phyloP scores from a whole-genome alignment of 2,329 filamentous ascomycete genomes.

The Fusarium papillatum region DNA sequence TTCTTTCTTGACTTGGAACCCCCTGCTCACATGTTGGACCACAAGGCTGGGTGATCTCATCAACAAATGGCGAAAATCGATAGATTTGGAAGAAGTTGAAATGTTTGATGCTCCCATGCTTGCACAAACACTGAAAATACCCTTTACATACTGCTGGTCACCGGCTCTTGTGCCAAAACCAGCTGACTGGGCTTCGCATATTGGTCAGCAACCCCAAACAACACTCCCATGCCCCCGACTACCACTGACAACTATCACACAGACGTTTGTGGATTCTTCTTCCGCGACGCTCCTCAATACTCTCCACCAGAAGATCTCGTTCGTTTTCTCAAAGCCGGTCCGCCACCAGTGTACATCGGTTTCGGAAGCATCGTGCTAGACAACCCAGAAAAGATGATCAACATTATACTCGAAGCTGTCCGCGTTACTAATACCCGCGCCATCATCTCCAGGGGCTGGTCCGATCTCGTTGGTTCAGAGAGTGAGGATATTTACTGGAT shows the following conservation, averaged over 20 bases:
- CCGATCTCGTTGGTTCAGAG: slow-evolving; percentile 70
- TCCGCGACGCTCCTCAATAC: slow-evolving; percentile 69
- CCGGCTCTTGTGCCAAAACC: slow-evolving; percentile 76
- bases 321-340: slow-evolving; percentile 68
- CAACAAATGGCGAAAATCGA: slow-evolving; percentile 28
- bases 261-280: slow-evolving; percentile 72
- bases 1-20: not conserved
- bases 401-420: slow-evolving; percentile 76
- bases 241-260: not conserved
- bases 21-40: not conserved
- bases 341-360: slow-evolving; percentile 76
- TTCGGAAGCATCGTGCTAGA: slow-evolving; percentile 82
- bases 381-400: slow-evolving; percentile 73
- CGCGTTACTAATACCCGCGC: slow-evolving; percentile 73
- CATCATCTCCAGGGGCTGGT: slow-evolving; percentile 80
- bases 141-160: slow-evolving; percentile 86
- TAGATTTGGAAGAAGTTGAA: slow-evolving; percentile 23
- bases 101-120: slow-evolving; percentile 78
- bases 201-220: slow-evolving; percentile 54
- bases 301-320: slow-evolving; percentile 66
- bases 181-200: slow-evolving; percentile 73
- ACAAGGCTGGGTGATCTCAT: slow-evolving; percentile 30
- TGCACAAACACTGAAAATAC: slow-evolving; percentile 75
- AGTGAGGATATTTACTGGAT: slow-evolving; percentile 75
- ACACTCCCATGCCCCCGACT: not conserved